Evolutionary conservation across 139 green algal genomes (phyloP), one percentile per base, ranked within the genome.

Genomic region (Gonium pectorale): DNA sequence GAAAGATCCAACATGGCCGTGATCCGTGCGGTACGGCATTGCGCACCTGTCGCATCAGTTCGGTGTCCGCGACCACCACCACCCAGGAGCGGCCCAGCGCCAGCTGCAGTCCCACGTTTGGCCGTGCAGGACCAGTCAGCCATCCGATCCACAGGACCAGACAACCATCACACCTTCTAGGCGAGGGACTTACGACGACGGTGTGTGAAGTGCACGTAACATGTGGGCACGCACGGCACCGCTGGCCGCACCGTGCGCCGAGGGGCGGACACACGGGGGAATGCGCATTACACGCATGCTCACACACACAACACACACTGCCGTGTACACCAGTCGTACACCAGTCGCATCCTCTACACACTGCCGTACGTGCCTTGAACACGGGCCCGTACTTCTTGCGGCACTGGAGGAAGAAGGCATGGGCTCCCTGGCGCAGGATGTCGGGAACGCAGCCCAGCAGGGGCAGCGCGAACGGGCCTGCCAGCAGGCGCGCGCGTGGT

Each of bases 361-460:
- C n/a, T n/a, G n/a, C n/a, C n/a, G 13, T 15, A 26, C 66, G 3
- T 17, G 87, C 81, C 77, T 90, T 92, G 89, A 89, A 92, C 0
- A 90, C 63, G 7, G 86, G 86, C 15, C 89, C 89, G 60, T 92
- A 88, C 63, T 80, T 60, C 17, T 79, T 40, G 26, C 9, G 13
- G 63, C 89, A 92, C 29, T 81, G 22, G 19, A 68, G 24, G 51
- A 83, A 67, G 63, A 79, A 84, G 21, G 66, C 33, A 33, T 83
- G 81, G 29, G 73, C 3, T 15, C 81, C 86, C 29, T 27, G 31
- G 29, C 49, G 33, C 5, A 91, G 26, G 7, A 89, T 82, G 6
- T 80, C 24, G 9, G 67, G 46, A 19, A 90, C 26, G 79, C 72
- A 80, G 40, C 88, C 88, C 31, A 90, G 38, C 66, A 89, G 80